phyloP scores from a whole-genome alignment of 345 rosid genomes.

The Moricandia moricandioides region DNA sequence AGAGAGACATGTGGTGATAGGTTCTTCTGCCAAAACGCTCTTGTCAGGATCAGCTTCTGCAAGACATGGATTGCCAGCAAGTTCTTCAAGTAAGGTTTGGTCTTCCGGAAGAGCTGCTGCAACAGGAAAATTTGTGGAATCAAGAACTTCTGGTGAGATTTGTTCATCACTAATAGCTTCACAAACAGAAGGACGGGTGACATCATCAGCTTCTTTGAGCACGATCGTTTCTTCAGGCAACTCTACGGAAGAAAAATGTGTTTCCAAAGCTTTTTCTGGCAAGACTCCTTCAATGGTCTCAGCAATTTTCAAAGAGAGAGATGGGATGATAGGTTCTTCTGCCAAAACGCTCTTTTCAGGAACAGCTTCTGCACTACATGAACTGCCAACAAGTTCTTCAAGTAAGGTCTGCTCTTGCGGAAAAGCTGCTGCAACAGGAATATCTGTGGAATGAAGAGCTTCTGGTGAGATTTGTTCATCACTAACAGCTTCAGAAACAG shows the following conservation, averaged over 20 bases:
- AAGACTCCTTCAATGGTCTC: slow-evolving; percentile 7
- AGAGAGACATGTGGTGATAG: background rate
- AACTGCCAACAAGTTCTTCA: background rate
- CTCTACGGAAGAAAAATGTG: background rate
- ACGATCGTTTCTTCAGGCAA: background rate
- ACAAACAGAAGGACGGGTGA: slow-evolving; percentile 10
- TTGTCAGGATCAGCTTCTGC: background rate
- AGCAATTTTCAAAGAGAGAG: background rate
- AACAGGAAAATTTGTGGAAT: background rate
- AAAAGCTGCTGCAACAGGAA: too few species aligned
- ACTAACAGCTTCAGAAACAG: too few species aligned
- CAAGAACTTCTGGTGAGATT: background rate
- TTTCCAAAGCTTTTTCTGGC: slow-evolving; percentile 11
- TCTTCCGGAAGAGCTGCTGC: background rate
- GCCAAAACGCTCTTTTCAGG: background rate
- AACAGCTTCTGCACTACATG: background rate
- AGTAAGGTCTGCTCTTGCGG: too few species aligned
- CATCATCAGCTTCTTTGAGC: slow-evolving; percentile 8
- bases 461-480: too few species aligned
- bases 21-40: background rate
- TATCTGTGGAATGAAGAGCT: too few species aligned
- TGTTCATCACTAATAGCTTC: background rate
- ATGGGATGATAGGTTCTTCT: background rate
- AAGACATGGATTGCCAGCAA: background rate
- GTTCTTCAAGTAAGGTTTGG: background rate